These are phyloP conservation scores for Laetiporus sulphureus DNA, from an alignment of 1,284 basidiomycete species.

Conservation along the genomic window DNA sequence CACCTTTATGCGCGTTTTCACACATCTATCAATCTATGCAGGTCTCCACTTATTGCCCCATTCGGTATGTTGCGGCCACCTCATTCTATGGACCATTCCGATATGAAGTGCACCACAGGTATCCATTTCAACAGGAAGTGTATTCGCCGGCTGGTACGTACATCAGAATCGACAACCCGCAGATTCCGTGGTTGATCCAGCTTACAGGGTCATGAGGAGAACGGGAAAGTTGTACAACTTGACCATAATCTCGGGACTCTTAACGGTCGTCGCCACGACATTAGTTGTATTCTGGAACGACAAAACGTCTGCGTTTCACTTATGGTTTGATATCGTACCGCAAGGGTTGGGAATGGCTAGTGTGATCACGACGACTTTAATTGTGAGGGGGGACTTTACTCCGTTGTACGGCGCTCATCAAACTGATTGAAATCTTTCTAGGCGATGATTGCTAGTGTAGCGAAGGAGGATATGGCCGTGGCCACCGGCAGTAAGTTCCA, in stretches of 20 bases:
- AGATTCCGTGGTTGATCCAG: conserved; percentile 5
- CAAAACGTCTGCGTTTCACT: conserved; percentile 51
- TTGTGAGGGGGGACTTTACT: conserved; percentile 38
- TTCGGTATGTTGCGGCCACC: conserved; percentile 46
- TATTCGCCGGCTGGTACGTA: conserved; percentile 77
- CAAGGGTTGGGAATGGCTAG: conserved; percentile 81
- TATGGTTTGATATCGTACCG: conserved; percentile 75
- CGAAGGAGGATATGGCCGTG: conserved; percentile 77
- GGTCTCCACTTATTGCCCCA: conserved; percentile 83
- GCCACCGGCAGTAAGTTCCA: conserved; percentile 75
- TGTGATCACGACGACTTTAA: conserved; percentile 77
- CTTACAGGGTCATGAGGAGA: conserved; percentile 67
- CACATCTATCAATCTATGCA: conserved; percentile 14
- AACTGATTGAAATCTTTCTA: conserved; percentile 30
- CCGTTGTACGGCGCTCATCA: neutral
- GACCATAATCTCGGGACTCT: conserved; percentile 50
- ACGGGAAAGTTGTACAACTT: conserved; percentile 79
- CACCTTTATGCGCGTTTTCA: neutral
- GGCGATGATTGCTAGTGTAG: conserved; percentile 82
- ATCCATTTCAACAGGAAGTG: conserved; percentile 73
- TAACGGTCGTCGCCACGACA: conserved; percentile 48
- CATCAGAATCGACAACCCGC: neutral
- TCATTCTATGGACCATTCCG: too few species aligned
- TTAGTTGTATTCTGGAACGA: conserved; percentile 59
- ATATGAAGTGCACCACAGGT: conserved; percentile 47